Evolutionary conservation across 768 basidiomycete genomes (phyloP), one percentile per base, ranked within the genome.

Genomic region (Boletus subcaerulescens): DNA sequence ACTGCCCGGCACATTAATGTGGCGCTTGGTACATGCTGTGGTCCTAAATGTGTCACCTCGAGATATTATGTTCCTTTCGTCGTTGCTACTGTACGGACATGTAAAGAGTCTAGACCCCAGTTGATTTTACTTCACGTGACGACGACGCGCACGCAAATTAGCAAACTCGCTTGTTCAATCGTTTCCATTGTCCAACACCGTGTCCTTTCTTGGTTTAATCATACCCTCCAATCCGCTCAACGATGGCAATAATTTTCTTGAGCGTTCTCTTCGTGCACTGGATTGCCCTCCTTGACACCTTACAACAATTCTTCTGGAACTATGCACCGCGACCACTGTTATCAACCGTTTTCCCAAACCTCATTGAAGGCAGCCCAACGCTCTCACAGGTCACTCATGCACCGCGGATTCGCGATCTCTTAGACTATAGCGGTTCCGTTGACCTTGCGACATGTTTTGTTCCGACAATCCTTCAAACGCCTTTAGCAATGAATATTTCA

Each of bases 111-210:
- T n/a, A n/a, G n/a, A n/a, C n/a, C 38, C 14, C 3, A n/a, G 35
- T 48, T 48, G 61, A 60, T 58, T 62, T 64, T 50, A 20, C 14
- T 15, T 43, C 63, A 64, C 63, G 63, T 64, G 63, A 64, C 18
- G 12, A 41, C 38, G 50, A 62, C 47, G 33, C 32, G 9, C 12
- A 3, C 32, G 17, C 12, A 8, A 9, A 6, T 38, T 38, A 5
- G 15, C n/a, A n/a, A n/a, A 38, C 2, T 38, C 38, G 17, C 38
- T 9, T 12, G 35, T 36, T 36, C 26, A 26, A 9, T 15, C 13
- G 26, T 33, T 44, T 44, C 9, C 41, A n/a, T n/a, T n/a, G n/a
- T n/a, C n/a, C n/a, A n/a, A n/a, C 36, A 26, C 22, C 8, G 3
- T 24, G 0, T 45, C 26, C 24, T 18, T 45, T 40, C 46, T 42